Base-by-base conservation (phyloP, 2,329 filamentous ascomycete genomes). In the Cryoendolithus antarcticus region DNA sequence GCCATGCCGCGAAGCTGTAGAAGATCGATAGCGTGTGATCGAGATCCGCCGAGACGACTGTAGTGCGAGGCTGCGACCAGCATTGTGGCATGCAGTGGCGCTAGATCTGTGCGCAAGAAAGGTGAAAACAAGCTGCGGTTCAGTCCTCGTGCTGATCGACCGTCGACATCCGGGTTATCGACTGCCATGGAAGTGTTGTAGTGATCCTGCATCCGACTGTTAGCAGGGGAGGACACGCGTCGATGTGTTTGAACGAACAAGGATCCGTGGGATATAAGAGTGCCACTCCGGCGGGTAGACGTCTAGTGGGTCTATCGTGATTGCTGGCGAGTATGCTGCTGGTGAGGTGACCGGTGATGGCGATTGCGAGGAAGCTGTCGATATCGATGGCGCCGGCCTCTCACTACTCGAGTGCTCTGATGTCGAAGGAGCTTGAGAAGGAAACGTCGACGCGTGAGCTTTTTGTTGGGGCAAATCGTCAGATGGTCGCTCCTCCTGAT, bases 1-100 rank as follows among this genome's bases (percentile, higher is more conserved):
- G 67, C 65, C 47, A 64, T 60, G 28, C 60, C 60, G 39, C 65
- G 64, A 7, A 72, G 57, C 27, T 57, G 54, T 3, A 68, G 56
- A 5, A 70, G 49, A 37, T 59, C 52, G 38, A 60, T 57, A 10
- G 47, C 40, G 41, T 59, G 57, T 9, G 43, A 59, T 44, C 37
- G 56, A 2, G 46, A 32, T 9, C 48, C 48, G 29, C 51, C 52
- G 4, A 59, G 38, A 12, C 59, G 55, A 15, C 56, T 56, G 45
- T 60, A 63, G 39, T 66, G 60, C 3, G 64, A 60, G n/a, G 61
- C 59, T 1, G 63, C 56, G 29, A 63, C 52, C 9, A 68, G 53
- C 40, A 67, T 54, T 29, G 65, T 56, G 12, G 66, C 57, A 15
- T 62, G 60, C 38, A 67, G 56, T 9, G 62, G 47, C 3, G 61